Percentiles rank a stretch among this genome's conserved stretches.
phyloP scores from a whole-genome alignment of 2,329 filamentous ascomycete species.

The Lasiodiplodia gonubiensis region DNA sequence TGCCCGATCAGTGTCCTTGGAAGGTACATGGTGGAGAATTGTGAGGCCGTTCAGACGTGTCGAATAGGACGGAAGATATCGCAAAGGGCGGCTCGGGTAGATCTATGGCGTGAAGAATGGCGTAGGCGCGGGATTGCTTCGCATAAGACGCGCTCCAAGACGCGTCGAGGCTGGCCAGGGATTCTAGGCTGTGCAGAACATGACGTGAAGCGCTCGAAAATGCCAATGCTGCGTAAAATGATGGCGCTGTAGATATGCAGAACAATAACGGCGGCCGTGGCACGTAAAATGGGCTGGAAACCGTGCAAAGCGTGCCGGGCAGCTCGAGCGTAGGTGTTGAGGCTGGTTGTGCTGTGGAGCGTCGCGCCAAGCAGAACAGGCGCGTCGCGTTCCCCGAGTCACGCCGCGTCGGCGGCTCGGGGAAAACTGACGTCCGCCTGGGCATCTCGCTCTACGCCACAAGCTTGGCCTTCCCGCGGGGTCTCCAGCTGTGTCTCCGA shows the following conservation, averaged over 20 bases:
- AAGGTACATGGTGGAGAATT: slow-evolving; percentile 77
- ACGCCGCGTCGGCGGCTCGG: slow-evolving; percentile 1
- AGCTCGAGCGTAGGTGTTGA: not conserved
- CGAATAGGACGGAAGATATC: not conserved
- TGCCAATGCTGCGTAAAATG: slow-evolving; percentile 16
- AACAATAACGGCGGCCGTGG: slow-evolving; percentile 15
- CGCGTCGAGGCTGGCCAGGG: slow-evolving; percentile 20
- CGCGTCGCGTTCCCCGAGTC: slow-evolving; percentile 10
- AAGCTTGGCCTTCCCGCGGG: not conserved
- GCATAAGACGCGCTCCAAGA: slow-evolving; percentile 20
- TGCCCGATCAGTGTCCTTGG: slow-evolving; percentile 87
- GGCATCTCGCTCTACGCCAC: not conserved
- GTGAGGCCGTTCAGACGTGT: not conserved
- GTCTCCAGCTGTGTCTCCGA: not conserved
- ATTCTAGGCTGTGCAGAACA: slow-evolving; percentile 17
- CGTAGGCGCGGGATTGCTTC: not conserved
- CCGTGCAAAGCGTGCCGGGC: slow-evolving; percentile 3
- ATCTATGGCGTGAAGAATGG: not conserved
- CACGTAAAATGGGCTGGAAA: not conserved
- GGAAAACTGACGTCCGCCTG: slow-evolving; percentile 7
- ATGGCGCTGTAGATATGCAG: slow-evolving; percentile 11
- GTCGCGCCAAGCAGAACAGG: slow-evolving; percentile 10
- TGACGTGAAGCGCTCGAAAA: slow-evolving; percentile 22
- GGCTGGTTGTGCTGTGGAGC: slow-evolving; percentile 7
- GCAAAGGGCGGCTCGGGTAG: not conserved